Conservation (phyloP, 2,329 filamentous ascomycete genomes). For the Fusarium verrucosum region DNA sequence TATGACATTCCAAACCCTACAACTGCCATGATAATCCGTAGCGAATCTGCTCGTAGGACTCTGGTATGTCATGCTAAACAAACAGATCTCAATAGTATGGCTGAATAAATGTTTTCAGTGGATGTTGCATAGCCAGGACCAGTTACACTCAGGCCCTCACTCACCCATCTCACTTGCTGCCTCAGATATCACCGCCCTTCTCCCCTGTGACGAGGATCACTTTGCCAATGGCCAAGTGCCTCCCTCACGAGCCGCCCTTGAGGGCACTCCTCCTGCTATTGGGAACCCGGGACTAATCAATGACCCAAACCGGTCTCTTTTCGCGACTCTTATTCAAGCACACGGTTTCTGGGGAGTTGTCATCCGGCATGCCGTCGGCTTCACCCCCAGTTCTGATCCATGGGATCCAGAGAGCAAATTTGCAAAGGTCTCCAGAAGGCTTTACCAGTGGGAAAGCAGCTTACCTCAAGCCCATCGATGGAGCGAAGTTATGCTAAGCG, state of each 20-base stretch:
- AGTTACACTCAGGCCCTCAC: conserved; percentile 62
- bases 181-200: conserved; percentile 63
- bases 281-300: conserved; percentile 56
- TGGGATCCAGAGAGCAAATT: conserved; percentile 61
- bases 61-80: conserved; percentile 52
- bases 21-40: conserved; percentile 56
- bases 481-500: conserved; percentile 53
- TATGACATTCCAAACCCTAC: conserved; percentile 57
- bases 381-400: conserved; percentile 55
- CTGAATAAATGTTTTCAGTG: conserved; percentile 51
- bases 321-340: conserved; percentile 64
- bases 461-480: conserved; percentile 61
- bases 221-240: conserved; percentile 61
- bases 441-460: conserved; percentile 59
- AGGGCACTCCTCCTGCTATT: conserved; percentile 61
- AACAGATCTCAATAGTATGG: not conserved
- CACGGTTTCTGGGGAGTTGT: conserved; percentile 65
- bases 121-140: conserved; percentile 69
- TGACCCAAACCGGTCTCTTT: conserved; percentile 60
- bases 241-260: conserved; percentile 60
- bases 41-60: conserved; percentile 66
- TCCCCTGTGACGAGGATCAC: conserved; percentile 63
- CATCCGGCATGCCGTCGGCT: conserved; percentile 58
- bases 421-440: conserved; percentile 53
- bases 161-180: conserved; percentile 62